Evolutionary conservation across 257 asterid species (phyloP).

Genomic region (Rhazya stricta): DNA sequence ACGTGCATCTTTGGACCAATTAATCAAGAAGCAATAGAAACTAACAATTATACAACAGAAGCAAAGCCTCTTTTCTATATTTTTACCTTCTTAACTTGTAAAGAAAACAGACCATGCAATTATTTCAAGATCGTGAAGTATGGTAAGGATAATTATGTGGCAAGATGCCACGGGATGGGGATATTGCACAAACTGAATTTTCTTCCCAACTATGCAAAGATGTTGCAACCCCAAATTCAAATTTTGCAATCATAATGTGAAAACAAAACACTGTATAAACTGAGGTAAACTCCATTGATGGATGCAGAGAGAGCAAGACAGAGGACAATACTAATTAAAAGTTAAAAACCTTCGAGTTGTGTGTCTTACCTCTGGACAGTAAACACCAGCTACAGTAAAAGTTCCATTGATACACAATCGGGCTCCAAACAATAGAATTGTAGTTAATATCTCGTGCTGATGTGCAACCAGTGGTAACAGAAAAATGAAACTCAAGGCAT

Average conservation of each 20-base stretch:
- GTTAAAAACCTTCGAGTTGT: background rate
- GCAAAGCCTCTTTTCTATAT: background rate
- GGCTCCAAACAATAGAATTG: slow-evolving; percentile 55
- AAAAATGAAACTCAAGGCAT: slow-evolving; percentile 31
- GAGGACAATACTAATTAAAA: background rate
- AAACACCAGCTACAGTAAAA: slow-evolving; percentile 44
- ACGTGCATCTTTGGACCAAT: background rate
- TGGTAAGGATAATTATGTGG: background rate
- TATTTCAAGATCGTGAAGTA: background rate
- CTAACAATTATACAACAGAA: background rate
- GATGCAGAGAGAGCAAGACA: background rate
- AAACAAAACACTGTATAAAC: background rate
- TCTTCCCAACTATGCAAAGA: background rate
- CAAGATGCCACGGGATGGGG: background rate
- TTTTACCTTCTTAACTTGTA: background rate
- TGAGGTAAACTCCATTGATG: too few relatives aligned
- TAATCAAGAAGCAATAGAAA: too few relatives aligned
- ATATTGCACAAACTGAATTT: background rate
- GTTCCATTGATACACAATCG: slow-evolving; percentile 60
- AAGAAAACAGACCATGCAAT: background rate
- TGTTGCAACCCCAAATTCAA: background rate
- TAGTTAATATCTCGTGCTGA: slow-evolving; percentile 46
- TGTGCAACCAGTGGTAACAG: slow-evolving; percentile 50
- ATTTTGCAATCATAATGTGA: background rate
- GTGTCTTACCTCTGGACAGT: slow-evolving; percentile 63